Conservation (phyloP, 2,329 filamentous ascomycete species). For the Aspergillus chevalieri region DNA sequence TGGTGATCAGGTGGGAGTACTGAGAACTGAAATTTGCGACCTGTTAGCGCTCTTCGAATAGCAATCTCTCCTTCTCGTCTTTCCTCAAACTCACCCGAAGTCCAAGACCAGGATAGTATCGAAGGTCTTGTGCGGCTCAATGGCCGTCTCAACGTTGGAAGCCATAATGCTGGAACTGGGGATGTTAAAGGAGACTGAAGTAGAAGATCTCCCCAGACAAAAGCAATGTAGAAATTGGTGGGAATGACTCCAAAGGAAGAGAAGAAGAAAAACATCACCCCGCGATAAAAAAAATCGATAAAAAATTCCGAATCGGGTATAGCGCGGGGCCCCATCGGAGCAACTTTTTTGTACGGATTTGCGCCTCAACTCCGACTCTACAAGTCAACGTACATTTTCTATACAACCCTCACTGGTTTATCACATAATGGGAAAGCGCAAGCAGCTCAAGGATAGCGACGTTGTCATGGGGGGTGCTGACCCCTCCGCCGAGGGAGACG, state of each 20-base stretch:
- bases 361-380: not conserved
- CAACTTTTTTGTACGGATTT: conserved; percentile 2
- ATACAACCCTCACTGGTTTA: conserved; percentile 1
- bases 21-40: conserved; percentile 43
- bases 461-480: conserved; percentile 38
- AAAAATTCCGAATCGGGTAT: conserved; percentile 17
- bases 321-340: conserved; percentile 12
- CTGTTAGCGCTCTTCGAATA: not conserved
- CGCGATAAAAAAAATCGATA: conserved; percentile 16
- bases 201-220: not conserved
- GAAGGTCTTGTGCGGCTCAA: conserved; percentile 26
- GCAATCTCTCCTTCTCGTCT: not conserved
- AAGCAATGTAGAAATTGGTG: not conserved
- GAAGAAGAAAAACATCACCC: not conserved
- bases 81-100: conserved; percentile 47
- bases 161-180: not conserved
- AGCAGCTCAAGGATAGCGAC: conserved; percentile 43
- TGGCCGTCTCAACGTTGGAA: not conserved
- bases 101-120: conserved; percentile 68
- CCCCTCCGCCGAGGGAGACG: conserved; percentile 32
- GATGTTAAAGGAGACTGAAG: not conserved
- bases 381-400: too few species aligned
- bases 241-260: not conserved
- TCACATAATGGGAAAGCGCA: conserved; percentile 46
- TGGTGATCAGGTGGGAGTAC: conserved; percentile 67